Evolutionary conservation across 768 basidiomycete genomes (phyloP).

Genomic region (Lepiota subincarnata): DNA sequence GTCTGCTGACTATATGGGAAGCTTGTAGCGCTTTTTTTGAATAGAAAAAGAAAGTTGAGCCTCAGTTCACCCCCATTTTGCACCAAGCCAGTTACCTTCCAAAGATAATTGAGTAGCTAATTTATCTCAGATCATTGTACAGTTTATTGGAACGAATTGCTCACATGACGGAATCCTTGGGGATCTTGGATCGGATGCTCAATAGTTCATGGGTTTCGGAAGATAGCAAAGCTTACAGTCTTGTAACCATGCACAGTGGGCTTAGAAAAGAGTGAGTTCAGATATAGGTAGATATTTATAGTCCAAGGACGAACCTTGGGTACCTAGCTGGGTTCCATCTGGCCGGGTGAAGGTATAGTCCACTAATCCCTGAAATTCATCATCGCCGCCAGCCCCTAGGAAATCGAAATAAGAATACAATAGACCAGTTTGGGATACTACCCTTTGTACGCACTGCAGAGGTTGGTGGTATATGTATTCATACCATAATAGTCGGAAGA

Average conservation of each 20-base stretch:
- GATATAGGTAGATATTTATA: not conserved
- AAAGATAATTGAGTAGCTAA: conserved; percentile 64
- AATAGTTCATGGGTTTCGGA: not conserved
- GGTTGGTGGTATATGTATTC: conserved; percentile 69
- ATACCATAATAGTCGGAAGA: conserved; percentile 72
- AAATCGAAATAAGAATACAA: not conserved
- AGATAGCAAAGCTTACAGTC: conserved; percentile 41
- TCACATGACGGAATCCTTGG: conserved; percentile 59
- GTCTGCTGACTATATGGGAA: conserved; percentile 33
- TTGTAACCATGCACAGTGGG: conserved; percentile 64
- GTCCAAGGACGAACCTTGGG: conserved; percentile 39
- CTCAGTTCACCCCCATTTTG: conserved; percentile 14
- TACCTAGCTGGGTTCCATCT: conserved; percentile 61
- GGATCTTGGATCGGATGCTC: conserved; percentile 39
- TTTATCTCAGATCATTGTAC: conserved; percentile 5
- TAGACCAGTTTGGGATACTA: not conserved
- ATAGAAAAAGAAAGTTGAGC: conserved; percentile 33
- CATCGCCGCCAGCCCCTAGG: conserved; percentile 53
- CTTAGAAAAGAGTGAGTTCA: conserved; percentile 23
- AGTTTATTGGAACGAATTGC: conserved; percentile 13
- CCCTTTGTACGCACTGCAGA: conserved; percentile 41
- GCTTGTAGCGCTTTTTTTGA: conserved; percentile 31
- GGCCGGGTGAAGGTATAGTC: conserved; percentile 60
- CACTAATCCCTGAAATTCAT: conserved; percentile 60
- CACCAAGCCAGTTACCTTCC: conserved; percentile 41